Evolutionary conservation across 2,329 filamentous ascomycete species (phyloP).

Genomic region (Monosporascus sp.): DNA sequence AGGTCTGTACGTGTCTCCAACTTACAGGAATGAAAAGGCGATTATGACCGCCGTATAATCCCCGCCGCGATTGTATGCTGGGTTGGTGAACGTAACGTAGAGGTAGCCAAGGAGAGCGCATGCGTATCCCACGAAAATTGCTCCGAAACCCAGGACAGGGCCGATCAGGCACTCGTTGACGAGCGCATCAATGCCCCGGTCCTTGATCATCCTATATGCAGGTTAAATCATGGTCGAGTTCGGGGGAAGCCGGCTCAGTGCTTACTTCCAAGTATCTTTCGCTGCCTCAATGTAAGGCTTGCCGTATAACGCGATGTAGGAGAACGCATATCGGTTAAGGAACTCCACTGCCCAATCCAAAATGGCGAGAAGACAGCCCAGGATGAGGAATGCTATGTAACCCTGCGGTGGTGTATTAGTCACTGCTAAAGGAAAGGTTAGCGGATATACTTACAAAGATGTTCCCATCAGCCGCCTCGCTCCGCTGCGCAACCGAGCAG

Average conservation of each 20-base stretch:
- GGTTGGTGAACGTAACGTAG: slow-evolving; percentile 79
- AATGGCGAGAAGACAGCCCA: slow-evolving; percentile 70
- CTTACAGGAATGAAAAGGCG: slow-evolving; percentile 47
- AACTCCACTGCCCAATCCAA: slow-evolving; percentile 84
- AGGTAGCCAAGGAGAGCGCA: slow-evolving; percentile 78
- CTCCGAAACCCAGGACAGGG: slow-evolving; percentile 49
- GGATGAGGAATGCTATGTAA: slow-evolving; percentile 63
- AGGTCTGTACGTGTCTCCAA: background rate
- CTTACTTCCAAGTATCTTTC: slow-evolving; percentile 75
- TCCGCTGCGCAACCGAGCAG: slow-evolving; percentile 69
- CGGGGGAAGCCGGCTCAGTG: slow-evolving; percentile 8
- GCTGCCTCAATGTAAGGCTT: slow-evolving; percentile 81
- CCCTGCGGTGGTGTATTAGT: slow-evolving; percentile 7
- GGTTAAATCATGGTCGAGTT: slow-evolving; percentile 2
- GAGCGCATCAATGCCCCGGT: slow-evolving; percentile 84
- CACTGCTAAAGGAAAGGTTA: background rate
- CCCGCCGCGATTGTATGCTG: slow-evolving; percentile 64
- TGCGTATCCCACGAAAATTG: slow-evolving; percentile 76
- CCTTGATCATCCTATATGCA: slow-evolving; percentile 67
- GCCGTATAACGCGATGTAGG: slow-evolving; percentile 87
- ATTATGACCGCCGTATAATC: slow-evolving; percentile 72
- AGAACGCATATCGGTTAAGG: slow-evolving; percentile 88
- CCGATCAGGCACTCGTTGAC: slow-evolving; percentile 83
- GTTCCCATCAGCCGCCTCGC: slow-evolving; percentile 61
- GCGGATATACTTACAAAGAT: slow-evolving; percentile 44